phyloP scores from a whole-genome alignment of 768 basidiomycete species.

The Hygrophorus pudorinus region DNA sequence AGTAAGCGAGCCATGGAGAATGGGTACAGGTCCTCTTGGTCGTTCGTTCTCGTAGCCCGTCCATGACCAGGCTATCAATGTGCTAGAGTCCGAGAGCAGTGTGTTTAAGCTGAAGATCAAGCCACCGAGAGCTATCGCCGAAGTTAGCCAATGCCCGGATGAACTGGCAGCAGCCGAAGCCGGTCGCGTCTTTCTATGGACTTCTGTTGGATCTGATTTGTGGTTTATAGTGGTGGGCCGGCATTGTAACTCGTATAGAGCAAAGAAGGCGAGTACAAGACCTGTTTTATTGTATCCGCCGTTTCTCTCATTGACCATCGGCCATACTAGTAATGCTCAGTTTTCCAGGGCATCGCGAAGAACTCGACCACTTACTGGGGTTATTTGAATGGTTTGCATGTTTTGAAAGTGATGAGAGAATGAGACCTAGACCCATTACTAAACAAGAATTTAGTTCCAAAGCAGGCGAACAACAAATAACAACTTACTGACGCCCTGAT shows the following conservation, averaged over 20 bases:
- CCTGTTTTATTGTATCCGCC: conserved; percentile 67
- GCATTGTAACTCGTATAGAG: conserved; percentile 45
- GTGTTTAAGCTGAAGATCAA: conserved; percentile 66
- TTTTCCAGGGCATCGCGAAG: background rate
- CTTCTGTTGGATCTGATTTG: background rate
- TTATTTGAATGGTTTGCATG: conserved; percentile 76
- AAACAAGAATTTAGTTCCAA: conserved; percentile 1
- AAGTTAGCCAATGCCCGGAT: conserved; percentile 16
- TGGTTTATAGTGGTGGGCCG: conserved; percentile 23
- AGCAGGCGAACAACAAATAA: background rate
- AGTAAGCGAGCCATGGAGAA: conserved; percentile 61
- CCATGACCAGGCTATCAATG: conserved; percentile 83
- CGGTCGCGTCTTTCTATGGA: background rate
- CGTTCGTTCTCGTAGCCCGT: conserved; percentile 62
- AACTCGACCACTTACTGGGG: conserved; percentile 39
- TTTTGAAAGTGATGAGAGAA: conserved; percentile 61
- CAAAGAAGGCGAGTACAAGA: conserved; percentile 43
- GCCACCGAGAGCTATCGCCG: conserved; percentile 52
- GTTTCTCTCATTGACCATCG: conserved; percentile 53
- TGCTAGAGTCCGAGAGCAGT: conserved; percentile 65
- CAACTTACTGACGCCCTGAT: conserved; percentile 39
- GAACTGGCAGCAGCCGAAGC: conserved; percentile 7
- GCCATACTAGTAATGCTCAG: conserved; percentile 51
- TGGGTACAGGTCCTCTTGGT: conserved; percentile 62
- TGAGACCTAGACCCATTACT: conserved; percentile 61